Conservation (phyloP, 306 rosid genomes). For the Sechiopsis laciniata region DNA sequence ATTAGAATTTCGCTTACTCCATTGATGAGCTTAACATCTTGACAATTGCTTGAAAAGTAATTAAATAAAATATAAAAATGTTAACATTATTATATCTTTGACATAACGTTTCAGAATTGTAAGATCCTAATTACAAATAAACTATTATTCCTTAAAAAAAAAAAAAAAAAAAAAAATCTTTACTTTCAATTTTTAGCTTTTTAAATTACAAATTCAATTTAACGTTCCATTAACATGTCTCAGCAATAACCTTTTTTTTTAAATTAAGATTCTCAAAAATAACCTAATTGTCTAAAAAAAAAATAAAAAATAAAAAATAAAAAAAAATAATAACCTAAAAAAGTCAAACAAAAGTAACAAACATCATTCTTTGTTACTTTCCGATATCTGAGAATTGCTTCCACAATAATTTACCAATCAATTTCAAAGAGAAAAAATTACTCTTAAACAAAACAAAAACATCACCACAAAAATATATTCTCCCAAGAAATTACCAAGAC, state of each 20-base stretch:
- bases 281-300: too few species aligned
- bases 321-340: not conserved
- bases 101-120: not conserved
- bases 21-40: not conserved
- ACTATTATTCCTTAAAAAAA: too few species aligned
- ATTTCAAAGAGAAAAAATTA: too few species aligned
- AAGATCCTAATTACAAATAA: too few species aligned
- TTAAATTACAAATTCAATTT: not conserved
- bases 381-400: not conserved
- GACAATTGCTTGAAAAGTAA: not conserved
- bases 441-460: too few species aligned
- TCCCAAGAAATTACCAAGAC: not conserved
- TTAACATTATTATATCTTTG: not conserved
- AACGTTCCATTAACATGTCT: not conserved
- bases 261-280: not conserved
- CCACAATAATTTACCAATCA: not conserved
- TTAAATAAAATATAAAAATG: not conserved
- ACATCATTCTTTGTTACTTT: not conserved
- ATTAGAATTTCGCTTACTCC: not conserved
- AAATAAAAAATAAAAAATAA: too few species aligned
- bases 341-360: slow-evolving; percentile 5
- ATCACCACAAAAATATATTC: not conserved
- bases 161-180: not conserved
- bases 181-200: not conserved
- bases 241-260: too few species aligned